Percentiles rank a stretch among this genome's conserved stretches.
Conservation (phyloP, 192 early-diverging fungal species). For the Chytriomyces sp. region DNA sequence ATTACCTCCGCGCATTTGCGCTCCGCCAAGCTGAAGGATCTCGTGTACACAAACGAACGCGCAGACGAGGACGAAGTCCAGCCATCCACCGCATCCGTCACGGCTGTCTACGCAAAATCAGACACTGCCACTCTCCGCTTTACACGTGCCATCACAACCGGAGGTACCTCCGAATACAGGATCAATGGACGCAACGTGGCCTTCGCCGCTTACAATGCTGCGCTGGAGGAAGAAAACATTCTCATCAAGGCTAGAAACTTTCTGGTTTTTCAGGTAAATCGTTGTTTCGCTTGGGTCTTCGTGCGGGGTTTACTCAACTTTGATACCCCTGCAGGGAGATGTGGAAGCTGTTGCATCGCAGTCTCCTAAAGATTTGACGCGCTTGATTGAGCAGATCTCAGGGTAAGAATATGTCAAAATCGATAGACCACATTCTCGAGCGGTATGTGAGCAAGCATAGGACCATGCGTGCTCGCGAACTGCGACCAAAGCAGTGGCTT, state of each 20-base stretch:
- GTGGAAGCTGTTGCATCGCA: slow-evolving; percentile 97
- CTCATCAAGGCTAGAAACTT: slow-evolving; percentile 96
- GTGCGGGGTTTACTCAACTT: neutral
- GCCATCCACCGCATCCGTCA: slow-evolving; percentile 66
- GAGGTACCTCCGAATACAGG: slow-evolving; percentile 83
- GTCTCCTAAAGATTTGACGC: slow-evolving; percentile 89
- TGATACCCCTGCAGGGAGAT: slow-evolving; percentile 66
- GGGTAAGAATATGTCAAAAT: too few relatives aligned
- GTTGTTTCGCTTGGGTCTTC: neutral
- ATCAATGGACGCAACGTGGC: slow-evolving; percentile 77
- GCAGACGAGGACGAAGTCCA: slow-evolving; percentile 49
- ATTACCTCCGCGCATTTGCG: slow-evolving; percentile 90
- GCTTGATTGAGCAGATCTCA: slow-evolving; percentile 94
- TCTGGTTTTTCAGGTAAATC: slow-evolving; percentile 88
- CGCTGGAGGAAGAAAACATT: slow-evolving; percentile 86
- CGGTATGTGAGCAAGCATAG: neutral
- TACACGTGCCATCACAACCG: slow-evolving; percentile 43
- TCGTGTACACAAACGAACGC: slow-evolving; percentile 77
- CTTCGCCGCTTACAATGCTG: slow-evolving; percentile 74
- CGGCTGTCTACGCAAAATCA: slow-evolving; percentile 78
- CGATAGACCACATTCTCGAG: slow-evolving; percentile 20
- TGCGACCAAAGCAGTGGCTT: too few relatives aligned
- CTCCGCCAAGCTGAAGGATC: slow-evolving; percentile 82
- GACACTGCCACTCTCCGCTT: slow-evolving; percentile 67
- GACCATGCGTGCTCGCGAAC: neutral